phyloP scores from a whole-genome alignment of 129 eudicot species.

The Tagetes erecta region DNA sequence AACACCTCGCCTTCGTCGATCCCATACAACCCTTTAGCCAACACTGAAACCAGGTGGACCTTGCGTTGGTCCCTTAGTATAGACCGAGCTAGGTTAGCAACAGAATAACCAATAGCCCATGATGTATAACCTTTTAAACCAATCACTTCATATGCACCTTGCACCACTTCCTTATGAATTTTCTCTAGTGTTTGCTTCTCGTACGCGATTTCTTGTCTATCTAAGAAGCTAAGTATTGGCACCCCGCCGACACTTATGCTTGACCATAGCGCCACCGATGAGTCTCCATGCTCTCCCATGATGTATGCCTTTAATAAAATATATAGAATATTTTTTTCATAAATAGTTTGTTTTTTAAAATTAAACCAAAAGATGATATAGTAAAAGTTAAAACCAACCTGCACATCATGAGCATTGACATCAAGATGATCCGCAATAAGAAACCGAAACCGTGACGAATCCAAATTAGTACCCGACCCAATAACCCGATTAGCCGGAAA shows the following conservation, averaged over 20 bases:
- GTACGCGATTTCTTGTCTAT: constrained; percentile 61
- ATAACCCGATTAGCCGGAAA: constrained; percentile 88
- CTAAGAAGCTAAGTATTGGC: constrained; percentile 73
- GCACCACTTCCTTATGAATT: constrained; percentile 76
- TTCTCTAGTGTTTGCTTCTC: constrained; percentile 69
- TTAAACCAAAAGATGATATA: no score
- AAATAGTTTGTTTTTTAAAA: no score
- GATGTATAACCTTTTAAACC: constrained; percentile 90
- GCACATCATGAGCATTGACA: constrained; percentile 96
- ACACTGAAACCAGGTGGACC: constrained; percentile 88
- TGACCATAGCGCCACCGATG: constrained; percentile 97
- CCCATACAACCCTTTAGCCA: constrained; percentile 79
- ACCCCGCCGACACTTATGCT: constrained; percentile 96
- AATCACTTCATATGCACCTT: constrained; percentile 89
- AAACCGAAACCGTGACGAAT: constrained; percentile 87
- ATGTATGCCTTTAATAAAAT: constrained; percentile 55
- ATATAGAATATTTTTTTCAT: no score
- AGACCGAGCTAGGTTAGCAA: constrained; percentile 70
- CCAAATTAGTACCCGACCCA: constrained; percentile 94
- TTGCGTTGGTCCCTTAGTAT: constrained; percentile 76
- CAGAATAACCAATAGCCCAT: constrained; percentile 97
- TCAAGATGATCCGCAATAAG: constrained; percentile 94
- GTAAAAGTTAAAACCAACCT: constrained; percentile 43
- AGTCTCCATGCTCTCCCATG: constrained; percentile 96
- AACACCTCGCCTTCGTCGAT: constrained; percentile 68